A percentile compares a stretch with the other conserved stretches of the same genome.
These are phyloP conservation scores for Yamadazyma friedrichii DNA, from an alignment of 1,139 yeast species.

Conservation along the genomic window DNA sequence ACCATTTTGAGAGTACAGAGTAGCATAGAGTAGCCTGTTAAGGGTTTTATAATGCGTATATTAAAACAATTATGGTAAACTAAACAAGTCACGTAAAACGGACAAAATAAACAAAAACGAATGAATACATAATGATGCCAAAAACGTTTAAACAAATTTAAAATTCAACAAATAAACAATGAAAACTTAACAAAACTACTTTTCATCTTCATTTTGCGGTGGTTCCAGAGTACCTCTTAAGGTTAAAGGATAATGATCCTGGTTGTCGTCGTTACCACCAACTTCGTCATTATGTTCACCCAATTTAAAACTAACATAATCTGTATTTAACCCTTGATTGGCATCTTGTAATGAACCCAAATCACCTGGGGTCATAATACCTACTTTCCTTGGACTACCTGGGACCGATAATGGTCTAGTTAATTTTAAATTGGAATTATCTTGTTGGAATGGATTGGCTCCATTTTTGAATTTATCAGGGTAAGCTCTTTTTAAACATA, in stretches of 20 bases:
- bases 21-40: too few species aligned
- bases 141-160: too few species aligned
- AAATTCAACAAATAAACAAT: too few species aligned
- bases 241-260: slow-evolving; percentile 39
- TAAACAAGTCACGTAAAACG: background rate
- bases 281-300: slow-evolving; percentile 40
- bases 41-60: too few species aligned
- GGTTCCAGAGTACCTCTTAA: slow-evolving; percentile 47
- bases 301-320: slow-evolving; percentile 75
- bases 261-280: slow-evolving; percentile 37
- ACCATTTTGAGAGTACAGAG: too few species aligned
- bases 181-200: background rate
- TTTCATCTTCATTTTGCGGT: slow-evolving; percentile 18
- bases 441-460: slow-evolving; percentile 57
- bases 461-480: slow-evolving; percentile 76
- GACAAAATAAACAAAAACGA: background rate
- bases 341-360: slow-evolving; percentile 95
- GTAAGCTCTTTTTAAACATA: slow-evolving; percentile 89
- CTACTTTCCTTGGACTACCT: slow-evolving; percentile 79
- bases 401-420: slow-evolving; percentile 94
- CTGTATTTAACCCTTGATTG: slow-evolving; percentile 68
- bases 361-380: slow-evolving; percentile 95
- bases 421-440: slow-evolving; percentile 59
- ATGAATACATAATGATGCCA: too few species aligned
- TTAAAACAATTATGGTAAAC: background rate